Conservation (phyloP, 306 rosid genomes). For the Medicago lupulina region DNA sequence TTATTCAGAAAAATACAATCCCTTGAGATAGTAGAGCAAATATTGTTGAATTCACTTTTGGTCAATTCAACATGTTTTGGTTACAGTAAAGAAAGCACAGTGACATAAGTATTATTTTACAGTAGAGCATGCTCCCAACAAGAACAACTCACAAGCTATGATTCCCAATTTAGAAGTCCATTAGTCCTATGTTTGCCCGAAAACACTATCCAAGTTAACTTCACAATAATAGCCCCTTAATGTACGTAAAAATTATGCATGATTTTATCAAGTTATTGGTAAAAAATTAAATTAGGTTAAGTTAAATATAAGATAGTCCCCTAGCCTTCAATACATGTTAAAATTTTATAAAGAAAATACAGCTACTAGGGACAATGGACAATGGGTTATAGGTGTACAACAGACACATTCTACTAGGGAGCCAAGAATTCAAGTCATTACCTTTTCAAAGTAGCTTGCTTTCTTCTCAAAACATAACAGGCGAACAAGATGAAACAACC, state of each 20-base stretch:
- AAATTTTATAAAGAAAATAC: neutral
- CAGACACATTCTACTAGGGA: neutral
- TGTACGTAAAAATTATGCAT: neutral
- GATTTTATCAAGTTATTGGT: neutral
- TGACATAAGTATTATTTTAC: neutral
- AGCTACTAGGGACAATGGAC: conserved; percentile 9
- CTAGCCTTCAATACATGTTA: neutral
- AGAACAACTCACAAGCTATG: neutral
- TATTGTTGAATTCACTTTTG: neutral
- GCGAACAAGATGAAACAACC: conserved; percentile 64
- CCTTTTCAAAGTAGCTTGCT: conserved; percentile 66
- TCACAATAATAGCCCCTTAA: neutral
- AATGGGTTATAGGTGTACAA: neutral
- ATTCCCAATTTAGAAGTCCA: neutral
- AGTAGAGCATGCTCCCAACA: neutral
- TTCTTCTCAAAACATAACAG: conserved; percentile 63
- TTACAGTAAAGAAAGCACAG: conserved; percentile 2
- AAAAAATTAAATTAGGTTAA: conserved; percentile 12
- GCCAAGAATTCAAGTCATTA: conserved; percentile 34
- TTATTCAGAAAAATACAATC: conserved; percentile 23
- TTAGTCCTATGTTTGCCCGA: neutral
- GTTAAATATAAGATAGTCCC: conserved; percentile 27
- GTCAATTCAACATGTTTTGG: conserved; percentile 20
- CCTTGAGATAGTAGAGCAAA: neutral
- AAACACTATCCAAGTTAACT: conserved; percentile 11